Percentiles rank a stretch among this genome's conserved stretches.
Conservation (phyloP, 164 flowering plant species). For the Nymphaea colorata region DNA sequence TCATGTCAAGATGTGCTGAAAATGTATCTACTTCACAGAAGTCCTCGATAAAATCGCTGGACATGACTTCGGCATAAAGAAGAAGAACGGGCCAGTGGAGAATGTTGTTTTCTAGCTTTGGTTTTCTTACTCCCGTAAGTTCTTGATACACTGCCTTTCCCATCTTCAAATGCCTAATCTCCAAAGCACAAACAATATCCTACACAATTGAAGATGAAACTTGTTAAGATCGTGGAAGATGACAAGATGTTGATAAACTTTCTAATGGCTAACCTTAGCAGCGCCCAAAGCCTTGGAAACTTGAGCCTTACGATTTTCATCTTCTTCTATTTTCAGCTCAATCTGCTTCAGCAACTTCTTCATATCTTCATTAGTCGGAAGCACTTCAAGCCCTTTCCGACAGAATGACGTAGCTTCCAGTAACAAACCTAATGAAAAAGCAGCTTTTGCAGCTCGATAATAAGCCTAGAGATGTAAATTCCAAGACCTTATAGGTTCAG, state of each 20-base stretch:
- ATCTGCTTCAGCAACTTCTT: slow-evolving; percentile 49
- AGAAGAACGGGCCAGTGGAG: slow-evolving; percentile 96
- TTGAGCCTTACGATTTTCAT: slow-evolving; percentile 43
- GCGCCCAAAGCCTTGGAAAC: slow-evolving; percentile 42
- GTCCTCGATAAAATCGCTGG: slow-evolving; percentile 90
- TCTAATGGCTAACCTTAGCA: slow-evolving; percentile 47
- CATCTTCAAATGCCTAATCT: slow-evolving; percentile 51
- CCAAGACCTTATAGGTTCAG: not conserved
- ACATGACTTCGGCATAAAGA: slow-evolving; percentile 90
- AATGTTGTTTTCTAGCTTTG: slow-evolving; percentile 52
- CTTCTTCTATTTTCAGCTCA: slow-evolving; percentile 31
- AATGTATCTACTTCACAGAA: slow-evolving; percentile 92
- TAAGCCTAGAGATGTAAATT: slow-evolving; percentile 33
- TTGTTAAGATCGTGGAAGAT: slow-evolving; percentile 1
- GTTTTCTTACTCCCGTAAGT: slow-evolving; percentile 70
- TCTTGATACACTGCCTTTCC: slow-evolving; percentile 72
- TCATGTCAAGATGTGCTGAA: slow-evolving; percentile 69
- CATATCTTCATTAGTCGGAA: slow-evolving; percentile 59
- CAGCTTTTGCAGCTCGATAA: slow-evolving; percentile 88
- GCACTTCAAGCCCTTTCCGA: slow-evolving; percentile 43
- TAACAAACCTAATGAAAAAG: slow-evolving; percentile 56
- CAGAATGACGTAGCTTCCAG: slow-evolving; percentile 53
- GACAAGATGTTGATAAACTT: not conserved
- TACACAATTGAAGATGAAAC: slow-evolving; percentile 20
- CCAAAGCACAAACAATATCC: slow-evolving; percentile 60